Conservation (phyloP, 2,329 filamentous ascomycete species). For the Graphium sp. region DNA sequence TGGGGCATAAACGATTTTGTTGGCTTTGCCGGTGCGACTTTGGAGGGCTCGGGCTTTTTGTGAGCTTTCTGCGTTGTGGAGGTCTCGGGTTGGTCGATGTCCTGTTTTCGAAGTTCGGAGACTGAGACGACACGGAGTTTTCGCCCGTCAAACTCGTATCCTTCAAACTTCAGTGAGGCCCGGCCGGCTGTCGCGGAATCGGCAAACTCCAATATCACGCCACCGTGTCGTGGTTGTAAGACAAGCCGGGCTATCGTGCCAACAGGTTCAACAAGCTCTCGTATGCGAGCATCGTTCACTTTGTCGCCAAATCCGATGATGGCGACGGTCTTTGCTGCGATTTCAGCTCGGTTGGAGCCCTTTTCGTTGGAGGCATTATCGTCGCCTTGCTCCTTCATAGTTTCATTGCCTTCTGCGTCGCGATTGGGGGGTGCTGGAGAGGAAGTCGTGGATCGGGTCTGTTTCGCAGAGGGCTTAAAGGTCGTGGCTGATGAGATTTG, state of each 20-base stretch:
- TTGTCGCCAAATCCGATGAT: constrained; percentile 83
- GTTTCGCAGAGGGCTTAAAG: constrained; percentile 35
- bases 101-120: constrained; percentile 31
- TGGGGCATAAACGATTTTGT: constrained; percentile 5
- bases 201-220: constrained; percentile 71
- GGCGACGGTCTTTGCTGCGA: constrained; percentile 40
- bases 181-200: constrained; percentile 56
- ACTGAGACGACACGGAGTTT: constrained; percentile 36
- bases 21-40: not conserved
- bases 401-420: constrained; percentile 9
- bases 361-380: constrained; percentile 10
- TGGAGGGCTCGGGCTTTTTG: not conserved
- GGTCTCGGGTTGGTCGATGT: not conserved
- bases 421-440: constrained; percentile 17
- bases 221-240: constrained; percentile 65
- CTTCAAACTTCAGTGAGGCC: constrained; percentile 43
- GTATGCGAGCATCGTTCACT: constrained; percentile 73
- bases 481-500: constrained; percentile 33
- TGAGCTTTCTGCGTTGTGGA: not conserved
- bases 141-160: constrained; percentile 33
- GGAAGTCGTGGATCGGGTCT: too few species aligned
- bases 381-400: constrained; percentile 16
- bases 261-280: constrained; percentile 51
- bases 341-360: constrained; percentile 16
- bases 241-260: constrained; percentile 61